Evolutionary conservation across 2,329 filamentous ascomycete species (phyloP).

Genomic region (Penicillium palitans): DNA sequence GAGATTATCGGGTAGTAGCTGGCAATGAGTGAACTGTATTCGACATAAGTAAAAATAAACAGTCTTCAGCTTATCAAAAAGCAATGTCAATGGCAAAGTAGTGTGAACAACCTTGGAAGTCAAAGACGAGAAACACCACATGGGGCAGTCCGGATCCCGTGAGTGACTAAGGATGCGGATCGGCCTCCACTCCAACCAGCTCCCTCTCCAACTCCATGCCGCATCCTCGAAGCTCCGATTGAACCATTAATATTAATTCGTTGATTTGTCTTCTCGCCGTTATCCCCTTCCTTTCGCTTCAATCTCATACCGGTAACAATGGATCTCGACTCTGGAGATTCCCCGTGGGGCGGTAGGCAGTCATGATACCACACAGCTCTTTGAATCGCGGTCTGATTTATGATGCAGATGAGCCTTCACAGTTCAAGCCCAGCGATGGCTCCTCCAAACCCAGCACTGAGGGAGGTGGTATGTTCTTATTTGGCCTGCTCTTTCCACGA

Average conservation of each 20-base stretch:
- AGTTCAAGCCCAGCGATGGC: slow-evolving; percentile 35
- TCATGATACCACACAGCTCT: slow-evolving; percentile 28
- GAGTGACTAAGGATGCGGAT: slow-evolving; percentile 31
- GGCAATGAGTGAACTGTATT: background rate
- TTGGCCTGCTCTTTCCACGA: slow-evolving; percentile 11
- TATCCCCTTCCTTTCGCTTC: background rate
- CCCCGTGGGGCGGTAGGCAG: slow-evolving; percentile 51
- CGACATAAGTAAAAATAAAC: background rate
- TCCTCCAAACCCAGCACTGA: slow-evolving; percentile 30
- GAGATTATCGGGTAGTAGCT: background rate
- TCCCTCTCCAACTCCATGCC: slow-evolving; percentile 13
- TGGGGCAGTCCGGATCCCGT: slow-evolving; percentile 21
- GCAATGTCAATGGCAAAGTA: background rate
- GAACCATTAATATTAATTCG: slow-evolving; percentile 7
- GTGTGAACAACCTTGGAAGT: background rate
- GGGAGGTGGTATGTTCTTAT: slow-evolving; percentile 32
- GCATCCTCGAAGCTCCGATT: slow-evolving; percentile 11
- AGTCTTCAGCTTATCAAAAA: background rate
- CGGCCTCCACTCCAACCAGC: slow-evolving; percentile 26
- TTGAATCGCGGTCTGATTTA: slow-evolving; percentile 27
- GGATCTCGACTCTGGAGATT: slow-evolving; percentile 48
- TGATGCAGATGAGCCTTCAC: slow-evolving; percentile 48
- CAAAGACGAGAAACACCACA: slow-evolving; percentile 2
- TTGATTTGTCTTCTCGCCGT: background rate
- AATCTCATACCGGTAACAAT: slow-evolving; percentile 24